Evolutionary conservation across 495 filamentous ascomycete genomes (phyloP).

Genomic region (Talaromyces wortmannii): DNA sequence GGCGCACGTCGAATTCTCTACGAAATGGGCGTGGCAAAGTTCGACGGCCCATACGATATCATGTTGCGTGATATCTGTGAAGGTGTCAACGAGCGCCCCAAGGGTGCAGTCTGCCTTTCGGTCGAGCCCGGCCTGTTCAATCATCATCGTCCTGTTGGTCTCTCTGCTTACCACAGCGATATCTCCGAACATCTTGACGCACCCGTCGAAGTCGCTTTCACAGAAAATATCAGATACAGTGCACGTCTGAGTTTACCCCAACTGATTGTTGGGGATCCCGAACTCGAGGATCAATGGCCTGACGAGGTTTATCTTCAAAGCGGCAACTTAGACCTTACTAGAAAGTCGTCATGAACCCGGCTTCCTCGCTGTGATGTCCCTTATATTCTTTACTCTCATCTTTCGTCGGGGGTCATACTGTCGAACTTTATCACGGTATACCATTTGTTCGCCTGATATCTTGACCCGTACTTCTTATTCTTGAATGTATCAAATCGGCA

Average conservation of each 20-base stretch:
- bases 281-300: slow-evolving; percentile 1
- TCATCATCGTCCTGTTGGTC: slow-evolving; percentile 5
- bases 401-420: background rate
- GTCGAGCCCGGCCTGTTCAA: slow-evolving; percentile 6
- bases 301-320: background rate
- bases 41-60: slow-evolving; percentile 6
- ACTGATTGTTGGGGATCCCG: background rate
- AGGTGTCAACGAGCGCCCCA: slow-evolving; percentile 5
- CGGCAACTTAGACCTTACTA: background rate
- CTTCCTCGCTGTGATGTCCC: background rate
- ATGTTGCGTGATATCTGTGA: slow-evolving; percentile 5
- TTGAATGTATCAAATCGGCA: background rate
- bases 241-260: background rate
- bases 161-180: slow-evolving; percentile 5
- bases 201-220: slow-evolving; percentile 4
- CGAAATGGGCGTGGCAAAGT: slow-evolving; percentile 5
- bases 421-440: background rate
- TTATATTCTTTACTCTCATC: background rate
- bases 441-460: background rate
- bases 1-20: slow-evolving; percentile 47
- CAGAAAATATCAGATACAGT: slow-evolving; percentile 4
- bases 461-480: background rate
- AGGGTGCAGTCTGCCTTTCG: slow-evolving; percentile 4
- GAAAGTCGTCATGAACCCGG: slow-evolving; percentile 8
- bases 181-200: slow-evolving; percentile 5